Evolutionary conservation across 1,284 basidiomycete species (phyloP), one percentile per base, ranked within the genome.

Genomic region (Malassezia brasiliensis): DNA sequence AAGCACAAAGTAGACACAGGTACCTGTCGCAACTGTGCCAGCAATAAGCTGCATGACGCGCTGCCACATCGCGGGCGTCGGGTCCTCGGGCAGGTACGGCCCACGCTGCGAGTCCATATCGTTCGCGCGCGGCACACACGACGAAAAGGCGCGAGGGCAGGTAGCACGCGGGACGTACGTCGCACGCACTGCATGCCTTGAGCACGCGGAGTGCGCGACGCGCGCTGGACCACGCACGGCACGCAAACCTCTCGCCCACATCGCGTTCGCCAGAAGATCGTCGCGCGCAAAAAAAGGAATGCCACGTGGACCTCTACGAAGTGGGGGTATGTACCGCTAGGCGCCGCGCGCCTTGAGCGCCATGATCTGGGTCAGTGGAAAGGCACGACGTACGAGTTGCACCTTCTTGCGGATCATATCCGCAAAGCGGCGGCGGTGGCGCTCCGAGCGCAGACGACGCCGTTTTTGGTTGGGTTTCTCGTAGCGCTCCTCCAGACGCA

Each of bases 391-490:
- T 42, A 68, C 71, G 44, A 74, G 52, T 49, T 72, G 69, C 11
- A 74, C 70, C 61, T 72, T 74, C 48, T 63, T 60, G 52, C 68
- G 59, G 30, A 74, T 64, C 65, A 72, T 65, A 40, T 74, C 69
- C 1, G 67, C 69, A 35, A 74, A 74, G 44, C 71, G 60, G 32
- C 70, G 64, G 32, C 71, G 60, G 47, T 74, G 71, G 10, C 71
- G 58, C 49, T 72, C 71, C 36, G 64, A 67, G 46, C 64, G 62
- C 60, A 69, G 67, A 49, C 71, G 61, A 38, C 68, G 64, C 28
- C 68, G 61, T 53, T 64, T 64, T 47, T 71, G 61, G 42, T 72
- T 74, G 19, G 71, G 71, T 56, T 74, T 74, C 49, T 74, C 71
- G 55, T 72, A 72, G 14, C 71, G 52, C 53, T 74, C 60, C 15